Evolutionary conservation across 495 filamentous ascomycete genomes (phyloP), one percentile per base, ranked within the genome.

Genomic region (Penicillium macrosclerotiorum): DNA sequence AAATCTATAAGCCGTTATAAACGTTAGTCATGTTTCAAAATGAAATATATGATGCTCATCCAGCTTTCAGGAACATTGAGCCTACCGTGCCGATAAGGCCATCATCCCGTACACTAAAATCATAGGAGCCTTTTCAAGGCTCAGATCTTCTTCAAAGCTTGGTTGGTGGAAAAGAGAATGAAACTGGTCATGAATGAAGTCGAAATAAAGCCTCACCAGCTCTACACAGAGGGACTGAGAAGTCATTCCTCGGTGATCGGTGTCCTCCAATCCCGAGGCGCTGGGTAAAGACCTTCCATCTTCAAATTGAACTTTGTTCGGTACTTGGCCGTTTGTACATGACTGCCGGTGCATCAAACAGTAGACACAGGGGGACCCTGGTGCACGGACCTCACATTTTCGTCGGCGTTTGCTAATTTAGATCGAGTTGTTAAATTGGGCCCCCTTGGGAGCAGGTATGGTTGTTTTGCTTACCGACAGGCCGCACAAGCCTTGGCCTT

Each of bases 131-230:
- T 42, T 30, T 3, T 52, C 54, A 17, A 41, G 31, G 5, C 12
- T 22, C 14, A 68, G 33, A 38, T 60, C 60, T 17, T 61, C 43
- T 38, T 61, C 19, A 16, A 72, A 44, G 19, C 43, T 67, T 4
- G 65, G 61, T 6, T 34, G 39, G 42, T 72, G 69, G 31, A 73
- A 72, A 2, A 73, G 36, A 0, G 59, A 59, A 47, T 72, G 68
- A 26, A 68, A 63, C 39, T 69, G 59, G 43, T 72, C 68, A 45
- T 72, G 69, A 17, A 70, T 57, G 44, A 52, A 69, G 29, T 67
- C 56, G 18, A 72, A 67, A 42, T 74, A 72, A 4, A 65, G 52
- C 22, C 49, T 38, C 5, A 67, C 63, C 9, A 73, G 59, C 25
- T 69, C 63, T 2, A 41, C 29, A 20, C 57, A 60, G 8, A 68